Base-by-base conservation (phyloP, 2,329 filamentous ascomycete species). In the Lasiodiplodia hormozganensis region DNA sequence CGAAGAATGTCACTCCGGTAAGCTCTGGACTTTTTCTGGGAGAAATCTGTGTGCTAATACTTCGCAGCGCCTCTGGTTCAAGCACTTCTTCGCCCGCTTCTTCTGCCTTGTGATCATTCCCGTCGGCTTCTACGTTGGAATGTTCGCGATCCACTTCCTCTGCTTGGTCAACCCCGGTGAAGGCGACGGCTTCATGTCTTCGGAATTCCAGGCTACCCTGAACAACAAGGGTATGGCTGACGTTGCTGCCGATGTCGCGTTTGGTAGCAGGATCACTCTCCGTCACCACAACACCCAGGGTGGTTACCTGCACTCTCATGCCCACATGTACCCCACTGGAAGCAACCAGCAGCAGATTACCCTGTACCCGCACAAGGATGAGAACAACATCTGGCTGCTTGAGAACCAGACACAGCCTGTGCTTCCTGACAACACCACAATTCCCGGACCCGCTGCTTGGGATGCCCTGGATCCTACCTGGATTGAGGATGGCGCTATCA, bases 301-400 rank as follows among this genome's bases (percentile, higher is more conserved):
- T 74, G 96, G 96, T 67, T 99, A 99, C 80, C 88, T 99, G 65
- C 96, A 99, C 83, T 98, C 96, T 8, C 96, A 99, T 80, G 89
- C 89, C 74, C 91, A 97, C 78, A 99, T 99, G 96, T 99, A 98
- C 79, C 96, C 96, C 3, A 93, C 90, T 10, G 96, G 96, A 73
- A 97, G 94, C 86, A 96, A 97, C 85, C 96, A 99, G 83, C 96
- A 99, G 80, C 96, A 99, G 80, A 93, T 99, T 74, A 99, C 96
- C 0, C 88, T 99, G 3, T 99, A 99, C 76, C 96, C 96, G 8
- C 96, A 99, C 87, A 98, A 98, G 86, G 96, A 99, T 76, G 93
- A 97, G 78, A 99, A 99, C 87, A 99, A 99, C 79, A 75, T 97
- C 68, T 99, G 93, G 89, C 82, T 97, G 43, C 79, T 98, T 68